Percentiles rank a stretch among this genome's conserved stretches.
Conservation (phyloP, 1,284 basidiomycete species). For the Austroboletus novae-zelandiae region DNA sequence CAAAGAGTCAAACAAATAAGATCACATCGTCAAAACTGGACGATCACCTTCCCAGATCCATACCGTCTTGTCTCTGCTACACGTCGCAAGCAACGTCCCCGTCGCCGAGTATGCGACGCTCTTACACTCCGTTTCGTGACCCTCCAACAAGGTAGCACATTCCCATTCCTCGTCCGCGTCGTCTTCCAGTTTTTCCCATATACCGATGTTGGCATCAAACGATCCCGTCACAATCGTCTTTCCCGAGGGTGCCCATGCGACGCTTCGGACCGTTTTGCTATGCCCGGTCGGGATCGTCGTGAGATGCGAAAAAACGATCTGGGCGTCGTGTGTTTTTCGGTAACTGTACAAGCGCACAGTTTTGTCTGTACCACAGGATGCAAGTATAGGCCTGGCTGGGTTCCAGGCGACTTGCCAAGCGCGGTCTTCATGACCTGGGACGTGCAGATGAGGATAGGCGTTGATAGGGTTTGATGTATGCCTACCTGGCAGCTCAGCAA, state of each 20-base stretch:
- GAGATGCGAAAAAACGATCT: conserved; percentile 49
- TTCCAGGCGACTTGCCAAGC: conserved; percentile 95
- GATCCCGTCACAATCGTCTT: conserved; percentile 89
- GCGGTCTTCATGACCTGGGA: conserved; percentile 76
- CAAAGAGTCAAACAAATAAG: not conserved
- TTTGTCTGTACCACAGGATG: conserved; percentile 94
- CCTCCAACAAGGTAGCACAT: conserved; percentile 85
- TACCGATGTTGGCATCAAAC: conserved; percentile 90
- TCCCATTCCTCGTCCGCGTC: conserved; percentile 65
- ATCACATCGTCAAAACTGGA: not conserved
- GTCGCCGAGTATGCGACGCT: conserved; percentile 81
- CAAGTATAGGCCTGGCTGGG: conserved; percentile 76
- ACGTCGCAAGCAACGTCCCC: conserved; percentile 87
- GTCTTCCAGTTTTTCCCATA: conserved; percentile 77
- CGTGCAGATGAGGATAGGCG: not conserved
- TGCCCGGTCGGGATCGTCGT: conserved; percentile 81
- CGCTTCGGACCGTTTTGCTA: conserved; percentile 83
- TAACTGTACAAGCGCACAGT: conserved; percentile 86
- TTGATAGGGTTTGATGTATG: too few relatives aligned
- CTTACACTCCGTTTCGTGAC: conserved; percentile 98
- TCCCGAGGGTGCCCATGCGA: conserved; percentile 92
- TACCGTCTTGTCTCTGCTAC: conserved; percentile 94
- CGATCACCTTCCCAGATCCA: conserved; percentile 96
- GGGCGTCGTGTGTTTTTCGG: conserved; percentile 34
- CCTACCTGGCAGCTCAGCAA: conserved; percentile 33